Conservation (phyloP, 352 stramenopile species). For the Phytophthora idaei region DNA sequence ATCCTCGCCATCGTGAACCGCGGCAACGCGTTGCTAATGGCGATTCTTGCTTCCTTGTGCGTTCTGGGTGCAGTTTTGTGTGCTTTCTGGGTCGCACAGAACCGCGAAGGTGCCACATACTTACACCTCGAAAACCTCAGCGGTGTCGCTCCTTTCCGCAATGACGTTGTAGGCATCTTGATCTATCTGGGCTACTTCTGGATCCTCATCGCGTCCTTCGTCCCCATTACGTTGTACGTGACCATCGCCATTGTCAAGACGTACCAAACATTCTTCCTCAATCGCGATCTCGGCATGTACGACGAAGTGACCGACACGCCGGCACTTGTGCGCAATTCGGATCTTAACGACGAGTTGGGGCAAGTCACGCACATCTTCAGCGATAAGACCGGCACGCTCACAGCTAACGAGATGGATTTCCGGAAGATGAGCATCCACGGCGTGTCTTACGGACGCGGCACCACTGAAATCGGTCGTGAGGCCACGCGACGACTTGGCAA, state of each 20-base stretch:
- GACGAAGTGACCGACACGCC: conserved; percentile 80
- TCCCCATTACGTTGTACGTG: conserved; percentile 90
- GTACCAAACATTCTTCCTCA: conserved; percentile 88
- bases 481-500: conserved; percentile 73
- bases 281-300: conserved; percentile 88
- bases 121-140: conserved; percentile 71
- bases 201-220: conserved; percentile 89
- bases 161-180: conserved; percentile 70
- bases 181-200: conserved; percentile 90
- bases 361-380: conserved; percentile 91
- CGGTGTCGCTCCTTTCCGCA: conserved; percentile 67
- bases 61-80: conserved; percentile 73
- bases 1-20: conserved; percentile 85
- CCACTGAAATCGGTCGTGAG: conserved; percentile 84
- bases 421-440: conserved; percentile 89
- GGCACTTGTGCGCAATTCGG: conserved; percentile 80
- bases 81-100: conserved; percentile 66
- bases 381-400: conserved; percentile 88
- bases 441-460: conserved; percentile 80
- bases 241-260: conserved; percentile 88
- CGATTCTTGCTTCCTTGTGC: conserved; percentile 71
- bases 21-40: conserved; percentile 78
- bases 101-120: conserved; percentile 68
- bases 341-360: conserved; percentile 87
- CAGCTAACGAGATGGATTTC: conserved; percentile 90